Evolutionary conservation across 305 asterid species (phyloP).

Genomic region (Fraxinus ornus): DNA sequence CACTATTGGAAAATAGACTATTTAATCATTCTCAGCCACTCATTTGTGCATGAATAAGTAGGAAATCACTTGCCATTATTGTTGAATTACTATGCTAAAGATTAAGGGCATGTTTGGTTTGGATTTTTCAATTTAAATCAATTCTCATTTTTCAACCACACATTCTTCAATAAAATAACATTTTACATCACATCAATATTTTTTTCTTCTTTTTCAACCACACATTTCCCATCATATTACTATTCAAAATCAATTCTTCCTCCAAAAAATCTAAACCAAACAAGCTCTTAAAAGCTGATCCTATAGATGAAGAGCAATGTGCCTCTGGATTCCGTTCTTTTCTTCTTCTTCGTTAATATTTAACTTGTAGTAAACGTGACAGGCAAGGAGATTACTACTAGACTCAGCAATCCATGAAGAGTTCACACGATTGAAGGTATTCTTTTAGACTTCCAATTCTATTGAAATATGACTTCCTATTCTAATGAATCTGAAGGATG

Average conservation of each 20-base stretch:
- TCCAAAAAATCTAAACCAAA: too few species aligned
- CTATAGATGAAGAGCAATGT: background rate
- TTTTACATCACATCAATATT: too few species aligned
- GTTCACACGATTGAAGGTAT: slow-evolving; percentile 83
- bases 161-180: too few species aligned
- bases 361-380: slow-evolving; percentile 30
- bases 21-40: slow-evolving; percentile 72
- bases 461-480: background rate
- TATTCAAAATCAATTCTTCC: too few species aligned
- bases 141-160: too few species aligned
- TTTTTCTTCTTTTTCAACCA: too few species aligned
- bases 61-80: slow-evolving; percentile 33
- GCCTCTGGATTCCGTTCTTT: background rate
- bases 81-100: too few species aligned
- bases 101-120: too few species aligned
- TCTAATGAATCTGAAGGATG: background rate
- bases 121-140: too few species aligned
- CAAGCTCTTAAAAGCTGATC: background rate
- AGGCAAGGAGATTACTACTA: slow-evolving; percentile 79
- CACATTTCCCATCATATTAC: too few species aligned
- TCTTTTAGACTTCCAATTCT: slow-evolving; percentile 10
- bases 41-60: slow-evolving; percentile 48
- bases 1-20: slow-evolving; percentile 81
- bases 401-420: slow-evolving; percentile 97
- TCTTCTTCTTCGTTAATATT: slow-evolving; percentile 8